phyloP scores from a whole-genome alignment of 2,329 filamentous ascomycete species.

The Amauroascus verrucosus region DNA sequence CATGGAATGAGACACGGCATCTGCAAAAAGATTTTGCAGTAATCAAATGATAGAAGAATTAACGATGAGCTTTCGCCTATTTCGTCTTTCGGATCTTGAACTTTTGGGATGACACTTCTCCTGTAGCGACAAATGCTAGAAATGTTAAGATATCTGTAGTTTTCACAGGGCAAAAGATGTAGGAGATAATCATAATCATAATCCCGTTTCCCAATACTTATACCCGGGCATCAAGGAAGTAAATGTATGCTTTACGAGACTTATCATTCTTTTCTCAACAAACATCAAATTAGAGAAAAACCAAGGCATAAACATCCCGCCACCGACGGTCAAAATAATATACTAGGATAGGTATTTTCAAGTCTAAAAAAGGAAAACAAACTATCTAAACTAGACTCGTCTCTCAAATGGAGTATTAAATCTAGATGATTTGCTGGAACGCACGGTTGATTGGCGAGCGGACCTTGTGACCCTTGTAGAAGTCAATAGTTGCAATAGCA shows the following conservation, averaged over 20 bases:
- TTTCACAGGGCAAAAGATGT: not conserved
- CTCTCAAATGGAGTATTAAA: conserved; percentile 8
- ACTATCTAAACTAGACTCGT: conserved; percentile 2
- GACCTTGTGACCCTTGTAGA: conserved; percentile 93
- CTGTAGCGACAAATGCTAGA: not conserved
- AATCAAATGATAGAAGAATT: not conserved
- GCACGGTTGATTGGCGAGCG: conserved; percentile 94
- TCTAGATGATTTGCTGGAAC: conserved; percentile 92
- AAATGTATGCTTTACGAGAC: not conserved
- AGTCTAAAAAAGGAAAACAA: not conserved
- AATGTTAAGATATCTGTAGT: not conserved
- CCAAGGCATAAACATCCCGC: not conserved
- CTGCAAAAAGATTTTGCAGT: not conserved
- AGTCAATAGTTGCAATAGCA: conserved; percentile 80
- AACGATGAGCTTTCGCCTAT: not conserved
- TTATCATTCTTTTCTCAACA: not conserved
- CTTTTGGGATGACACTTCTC: not conserved
- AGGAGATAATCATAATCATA: not conserved
- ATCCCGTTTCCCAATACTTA: not conserved
- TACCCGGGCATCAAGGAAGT: not conserved
- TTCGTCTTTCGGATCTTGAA: not conserved
- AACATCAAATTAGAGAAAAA: not conserved
- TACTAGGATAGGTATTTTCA: not conserved
- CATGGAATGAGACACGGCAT: not conserved
- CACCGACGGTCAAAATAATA: not conserved